Evolutionary conservation across 495 filamentous ascomycete genomes (phyloP), one percentile per base, ranked within the genome.

Genomic region (Terfezia boudieri): DNA sequence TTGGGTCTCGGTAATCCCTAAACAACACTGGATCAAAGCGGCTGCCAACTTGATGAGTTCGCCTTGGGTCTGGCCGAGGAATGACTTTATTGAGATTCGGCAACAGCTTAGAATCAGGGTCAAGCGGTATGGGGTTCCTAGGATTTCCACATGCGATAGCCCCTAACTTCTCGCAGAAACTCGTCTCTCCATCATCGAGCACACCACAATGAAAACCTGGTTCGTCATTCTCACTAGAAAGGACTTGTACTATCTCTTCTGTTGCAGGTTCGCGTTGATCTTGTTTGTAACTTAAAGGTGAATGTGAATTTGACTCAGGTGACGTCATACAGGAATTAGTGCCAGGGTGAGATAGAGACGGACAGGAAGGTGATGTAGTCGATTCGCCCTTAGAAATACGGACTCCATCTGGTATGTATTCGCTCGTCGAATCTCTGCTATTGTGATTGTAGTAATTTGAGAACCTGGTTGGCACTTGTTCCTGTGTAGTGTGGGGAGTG

Each of bases 1-100:
- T 84, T 7, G 83, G 81, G 61, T 99, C 92, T 41, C 90, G 80
- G 68, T 94, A 96, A 59, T 89, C 86, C 52, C 82, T 83, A 67
- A 96, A 99, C 2, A 96, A 74, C 36, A 86, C 76, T 1, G 90
- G 90, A 58, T 96, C 85, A 59, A 96, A 95, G 59, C 85, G 79
- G 53, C 85, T 85, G 46, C 81, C 79, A 64, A 87, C 90, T 65
- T 94, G 84, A 61, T 83, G 46, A 26, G 57, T 64, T 0, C 26
- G 11, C 3, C 20, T 52, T 54, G 26, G 41, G 17, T 46, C 41
- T 46, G 8, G n/a, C 11, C 16, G 17, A n/a, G 32, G 9, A 17
- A 20, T n/a, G 38, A 16, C 41, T 52, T 51, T 3, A 20, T 46
- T 46, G 41, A 46, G 61, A 59, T 51, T 65, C 66, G 60, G 57